Percentiles rank a stretch among this genome's conserved stretches.
Evolutionary conservation across 2,329 filamentous ascomycete genomes (phyloP).

Genomic region (Scytalidium sp.): DNA sequence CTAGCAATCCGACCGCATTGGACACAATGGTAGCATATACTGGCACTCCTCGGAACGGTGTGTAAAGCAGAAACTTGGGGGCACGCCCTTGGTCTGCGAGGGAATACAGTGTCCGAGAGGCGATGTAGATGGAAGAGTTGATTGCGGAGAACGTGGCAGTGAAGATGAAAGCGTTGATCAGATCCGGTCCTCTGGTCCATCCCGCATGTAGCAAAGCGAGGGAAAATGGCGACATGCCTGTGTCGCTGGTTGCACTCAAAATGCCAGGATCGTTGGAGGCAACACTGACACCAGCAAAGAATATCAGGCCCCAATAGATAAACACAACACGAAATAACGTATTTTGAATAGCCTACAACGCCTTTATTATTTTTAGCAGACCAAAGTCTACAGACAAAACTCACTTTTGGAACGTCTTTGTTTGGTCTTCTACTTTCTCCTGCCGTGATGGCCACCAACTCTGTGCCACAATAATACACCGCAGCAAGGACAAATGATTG

Average conservation of each 20-base stretch:
- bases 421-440: constrained; percentile 59
- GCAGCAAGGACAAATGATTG: constrained; percentile 45
- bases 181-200: constrained; percentile 22
- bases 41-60: constrained; percentile 50
- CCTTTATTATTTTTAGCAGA: too few relatives aligned
- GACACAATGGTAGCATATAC: constrained; percentile 54
- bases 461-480: constrained; percentile 35
- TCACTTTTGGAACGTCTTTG: constrained; percentile 51
- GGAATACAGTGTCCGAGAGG: constrained; percentile 15
- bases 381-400: too few relatives aligned
- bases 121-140: constrained; percentile 30
- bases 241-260: constrained; percentile 27
- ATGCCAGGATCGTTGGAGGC: constrained; percentile 32
- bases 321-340: constrained; percentile 61
- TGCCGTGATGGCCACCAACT: constrained; percentile 43
- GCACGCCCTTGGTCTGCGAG: constrained; percentile 46
- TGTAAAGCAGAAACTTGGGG: constrained; percentile 41
- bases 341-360: constrained; percentile 58
- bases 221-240: constrained; percentile 29
- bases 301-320: constrained; percentile 42
- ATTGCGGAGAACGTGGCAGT: constrained; percentile 32
- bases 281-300: constrained; percentile 24
- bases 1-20: constrained; percentile 54
- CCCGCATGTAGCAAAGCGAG: constrained; percentile 28
- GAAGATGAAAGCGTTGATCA: constrained; percentile 33